Evolutionary conservation across 2,329 filamentous ascomycete genomes (phyloP).

Genomic region (Ascomycota sp.): DNA sequence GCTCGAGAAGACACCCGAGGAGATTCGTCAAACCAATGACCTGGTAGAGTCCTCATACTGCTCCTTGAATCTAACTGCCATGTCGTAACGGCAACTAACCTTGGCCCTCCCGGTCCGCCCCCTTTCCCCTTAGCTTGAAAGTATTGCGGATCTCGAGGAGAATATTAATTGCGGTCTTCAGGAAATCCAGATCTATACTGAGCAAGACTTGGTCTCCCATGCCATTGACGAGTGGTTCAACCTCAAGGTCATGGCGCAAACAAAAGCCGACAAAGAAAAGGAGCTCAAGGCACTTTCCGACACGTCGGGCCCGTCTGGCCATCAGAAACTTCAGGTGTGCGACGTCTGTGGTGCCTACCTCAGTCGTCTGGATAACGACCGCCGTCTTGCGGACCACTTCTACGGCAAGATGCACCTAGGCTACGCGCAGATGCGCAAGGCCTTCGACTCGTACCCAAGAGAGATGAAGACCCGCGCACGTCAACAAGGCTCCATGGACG

Average conservation of each 20-base stretch:
- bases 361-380: constrained; percentile 79
- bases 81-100: too few relatives aligned
- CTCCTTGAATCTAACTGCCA: too few relatives aligned
- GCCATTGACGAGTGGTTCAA: constrained; percentile 80
- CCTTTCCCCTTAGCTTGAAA: constrained; percentile 35
- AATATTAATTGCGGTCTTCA: constrained; percentile 66
- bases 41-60: constrained; percentile 26
- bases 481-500: constrained; percentile 27
- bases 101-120: too few relatives aligned
- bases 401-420: constrained; percentile 99
- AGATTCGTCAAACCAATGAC: constrained; percentile 86
- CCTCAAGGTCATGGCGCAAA: constrained; percentile 57
- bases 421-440: constrained; percentile 95
- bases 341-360: constrained; percentile 96
- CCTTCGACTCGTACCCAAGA: constrained; percentile 67
- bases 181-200: constrained; percentile 35
- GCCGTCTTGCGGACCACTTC: constrained; percentile 86
- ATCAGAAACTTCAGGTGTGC: constrained; percentile 96
- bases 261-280: constrained; percentile 66
- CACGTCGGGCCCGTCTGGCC: constrained; percentile 77
- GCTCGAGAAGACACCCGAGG: constrained; percentile 91
- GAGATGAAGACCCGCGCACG: constrained; percentile 58
- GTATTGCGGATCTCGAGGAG: constrained; percentile 60
- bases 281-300: constrained; percentile 83
- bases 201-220: constrained; percentile 40